A percentile compares a stretch with the other conserved stretches of the same genome.
phyloP scores from a whole-genome alignment of 768 basidiomycete genomes.

The Auriscalpium microsporum region DNA sequence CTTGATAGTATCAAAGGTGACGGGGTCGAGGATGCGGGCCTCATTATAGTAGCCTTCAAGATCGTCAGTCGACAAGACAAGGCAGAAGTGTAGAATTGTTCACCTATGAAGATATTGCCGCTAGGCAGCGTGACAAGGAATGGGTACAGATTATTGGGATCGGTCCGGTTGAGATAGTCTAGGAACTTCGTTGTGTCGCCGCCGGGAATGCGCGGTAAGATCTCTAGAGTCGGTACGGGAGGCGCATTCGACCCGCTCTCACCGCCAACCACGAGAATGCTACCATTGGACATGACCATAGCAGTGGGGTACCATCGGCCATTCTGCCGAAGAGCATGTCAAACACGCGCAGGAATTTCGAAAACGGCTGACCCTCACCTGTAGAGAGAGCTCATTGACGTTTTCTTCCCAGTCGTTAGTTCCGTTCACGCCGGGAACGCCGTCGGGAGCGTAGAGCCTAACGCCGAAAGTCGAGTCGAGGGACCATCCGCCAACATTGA shows the following conservation, averaged over 20 bases:
- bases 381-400: conserved; percentile 43
- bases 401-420: conserved; percentile 82
- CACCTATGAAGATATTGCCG: conserved; percentile 62
- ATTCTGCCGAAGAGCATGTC: conserved; percentile 24
- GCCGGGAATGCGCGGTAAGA: conserved; percentile 58
- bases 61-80: neutral
- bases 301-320: conserved; percentile 71
- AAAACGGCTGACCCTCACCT: conserved; percentile 31
- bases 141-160: conserved; percentile 77
- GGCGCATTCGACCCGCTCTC: conserved; percentile 62
- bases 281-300: conserved; percentile 64
- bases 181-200: conserved; percentile 53
- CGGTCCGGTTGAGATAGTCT: conserved; percentile 61
- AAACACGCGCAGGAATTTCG: neutral
- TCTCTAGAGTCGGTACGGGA: conserved; percentile 61
- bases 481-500: conserved; percentile 69
- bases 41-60: conserved; percentile 67
- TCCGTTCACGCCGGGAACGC: conserved; percentile 55
- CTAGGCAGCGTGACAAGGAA: conserved; percentile 68
- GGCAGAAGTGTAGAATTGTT: neutral
- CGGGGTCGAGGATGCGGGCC: conserved; percentile 64
- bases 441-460: conserved; percentile 65
- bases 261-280: conserved; percentile 66
- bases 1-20: conserved; percentile 51
- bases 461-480: conserved; percentile 63